Evolutionary conservation across 768 basidiomycete genomes (phyloP), one percentile per base, ranked within the genome.

Genomic region (Boletus reticulatus): DNA sequence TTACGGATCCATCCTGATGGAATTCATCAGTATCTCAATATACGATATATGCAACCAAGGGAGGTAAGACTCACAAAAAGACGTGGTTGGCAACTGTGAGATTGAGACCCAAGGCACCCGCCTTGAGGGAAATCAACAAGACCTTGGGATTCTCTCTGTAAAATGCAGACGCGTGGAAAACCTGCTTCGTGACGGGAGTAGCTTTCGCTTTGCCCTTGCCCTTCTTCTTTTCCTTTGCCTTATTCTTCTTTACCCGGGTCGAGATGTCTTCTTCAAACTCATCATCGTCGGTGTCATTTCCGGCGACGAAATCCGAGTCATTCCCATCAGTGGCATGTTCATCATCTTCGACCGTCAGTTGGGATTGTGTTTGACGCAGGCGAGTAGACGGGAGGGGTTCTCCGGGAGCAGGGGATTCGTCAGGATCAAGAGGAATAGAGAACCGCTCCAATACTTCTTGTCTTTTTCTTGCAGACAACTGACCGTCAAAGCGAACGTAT

Each of bases 71-170:
- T 74, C 64, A 89, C 88, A 92, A 71, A 63, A 85, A 89, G 10
- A 91, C 89, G 68, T 94, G 90, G 62, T 93, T 93, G 2, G 92
- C 93, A 19, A 88, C 92, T 22, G 92, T 94, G 60, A 94, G 71
- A 69, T 95, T 94, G 52, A 95, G 72, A 9, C 93, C 93, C 32
- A 95, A 78, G 6, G 93, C 92, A 19, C 93, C 93, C 44, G 83
- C 85, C 73, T 93, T 94, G 62, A 94, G 75, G 7, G 92, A 94
- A 52, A 95, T 87, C 50, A 95, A 75, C 88, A 95, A 86, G 34
- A 95, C 86, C 56, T 78, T 80, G 5, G 93, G 89, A 65, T 86
- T 90, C 29, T 66, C 69, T 12, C 70, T 72, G 22, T 59, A 34
- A 47, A 65, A 67, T 36, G 62, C 52, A 50, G 62, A 65, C 5